phyloP scores from a whole-genome alignment of 345 rosid genomes.

The Tarenaya hassleriana region DNA sequence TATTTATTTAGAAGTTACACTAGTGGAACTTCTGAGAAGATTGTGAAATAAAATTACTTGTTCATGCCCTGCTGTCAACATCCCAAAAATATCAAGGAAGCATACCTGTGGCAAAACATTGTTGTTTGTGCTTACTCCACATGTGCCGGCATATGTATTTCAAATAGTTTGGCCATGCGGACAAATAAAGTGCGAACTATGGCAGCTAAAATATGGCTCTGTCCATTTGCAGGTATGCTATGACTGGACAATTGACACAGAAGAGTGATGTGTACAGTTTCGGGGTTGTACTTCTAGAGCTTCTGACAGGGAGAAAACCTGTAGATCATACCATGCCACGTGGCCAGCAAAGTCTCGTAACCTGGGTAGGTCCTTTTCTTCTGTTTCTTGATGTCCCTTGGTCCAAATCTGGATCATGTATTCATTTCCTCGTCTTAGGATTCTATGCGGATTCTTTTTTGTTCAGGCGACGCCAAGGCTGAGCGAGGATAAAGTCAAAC shows the following conservation, averaged over 20 bases:
- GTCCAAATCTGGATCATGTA: background rate
- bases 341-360: slow-evolving; percentile 37
- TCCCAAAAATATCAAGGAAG: no score
- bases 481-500: slow-evolving; percentile 95
- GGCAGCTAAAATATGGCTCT: background rate
- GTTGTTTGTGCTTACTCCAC: no score
- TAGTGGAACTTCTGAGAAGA: no score
- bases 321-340: slow-evolving; percentile 37
- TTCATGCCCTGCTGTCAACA: no score
- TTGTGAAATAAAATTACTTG: no score
- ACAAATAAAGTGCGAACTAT: background rate
- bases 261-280: slow-evolving; percentile 37
- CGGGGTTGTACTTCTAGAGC: slow-evolving; percentile 35
- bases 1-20: no score
- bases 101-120: no score
- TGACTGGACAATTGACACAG: slow-evolving; percentile 37
- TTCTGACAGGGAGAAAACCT: slow-evolving; percentile 34
- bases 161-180: no score
- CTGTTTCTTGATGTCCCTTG: background rate
- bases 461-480: slow-evolving; percentile 91
- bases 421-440: slow-evolving; percentile 1
- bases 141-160: no score
- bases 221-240: slow-evolving; percentile 31
- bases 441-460: slow-evolving; percentile 6
- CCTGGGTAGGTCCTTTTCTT: slow-evolving; percentile 24